phyloP scores from a whole-genome alignment of 176 grass and related monocot species.

The Oryza longistaminata region DNA sequence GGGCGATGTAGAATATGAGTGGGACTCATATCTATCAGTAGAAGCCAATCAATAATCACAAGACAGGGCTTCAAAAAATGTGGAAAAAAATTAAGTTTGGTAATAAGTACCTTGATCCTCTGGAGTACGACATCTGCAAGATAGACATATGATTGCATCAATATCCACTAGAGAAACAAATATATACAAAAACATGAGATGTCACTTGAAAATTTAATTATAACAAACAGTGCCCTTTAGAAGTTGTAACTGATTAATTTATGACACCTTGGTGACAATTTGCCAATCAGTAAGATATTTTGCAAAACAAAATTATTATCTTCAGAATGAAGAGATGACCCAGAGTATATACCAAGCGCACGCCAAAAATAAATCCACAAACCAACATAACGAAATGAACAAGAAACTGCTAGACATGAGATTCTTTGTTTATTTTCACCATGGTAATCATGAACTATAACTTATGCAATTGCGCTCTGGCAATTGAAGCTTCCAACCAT shows the following conservation, averaged over 20 bases:
- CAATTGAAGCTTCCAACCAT: no score
- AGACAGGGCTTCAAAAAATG: not conserved
- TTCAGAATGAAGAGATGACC: not conserved
- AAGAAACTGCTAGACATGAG: not conserved
- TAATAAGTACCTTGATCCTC: constrained; percentile 51
- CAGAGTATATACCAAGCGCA: not conserved
- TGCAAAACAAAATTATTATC: no score
- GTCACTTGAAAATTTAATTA: not conserved
- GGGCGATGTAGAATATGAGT: constrained; percentile 34
- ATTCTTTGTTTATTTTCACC: not conserved
- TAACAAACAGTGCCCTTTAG: not conserved
- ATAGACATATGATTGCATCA: constrained; percentile 18
- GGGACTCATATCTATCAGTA: constrained; percentile 30
- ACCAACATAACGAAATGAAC: not conserved
- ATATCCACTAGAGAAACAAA: not conserved
- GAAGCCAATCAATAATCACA: not conserved
- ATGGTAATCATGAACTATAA: not conserved
- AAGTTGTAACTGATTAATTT: not conserved
- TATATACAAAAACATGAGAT: not conserved
- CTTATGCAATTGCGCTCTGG: not conserved
- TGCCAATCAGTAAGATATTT: not conserved
- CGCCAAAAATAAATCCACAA: not conserved
- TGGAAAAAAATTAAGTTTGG: not conserved
- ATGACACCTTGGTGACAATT: not conserved
- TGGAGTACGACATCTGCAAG: constrained; percentile 73